phyloP scores from a whole-genome alignment of 257 asterid genomes.

The Solanum neorickii region DNA sequence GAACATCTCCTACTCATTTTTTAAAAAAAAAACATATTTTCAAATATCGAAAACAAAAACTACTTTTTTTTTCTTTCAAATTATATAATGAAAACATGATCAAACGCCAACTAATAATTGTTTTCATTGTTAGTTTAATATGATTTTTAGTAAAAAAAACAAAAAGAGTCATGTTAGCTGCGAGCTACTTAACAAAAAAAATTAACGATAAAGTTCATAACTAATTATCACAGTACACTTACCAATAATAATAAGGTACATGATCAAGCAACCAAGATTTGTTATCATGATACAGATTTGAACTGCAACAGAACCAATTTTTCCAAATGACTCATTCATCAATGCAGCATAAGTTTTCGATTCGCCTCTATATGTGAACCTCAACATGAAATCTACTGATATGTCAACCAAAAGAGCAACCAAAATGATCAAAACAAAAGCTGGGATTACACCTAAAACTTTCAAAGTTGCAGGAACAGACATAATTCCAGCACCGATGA shows the following conservation, averaged over 20 bases:
- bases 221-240: background rate
- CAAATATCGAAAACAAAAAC: background rate
- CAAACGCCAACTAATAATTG: background rate
- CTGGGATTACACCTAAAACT: conserved; percentile 78
- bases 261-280: conserved; percentile 80
- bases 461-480: conserved; percentile 91
- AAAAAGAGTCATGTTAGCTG: background rate
- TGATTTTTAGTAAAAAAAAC: background rate
- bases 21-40: background rate
- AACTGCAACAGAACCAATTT: conserved; percentile 54
- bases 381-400: conserved; percentile 79
- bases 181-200: background rate
- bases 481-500: conserved; percentile 96
- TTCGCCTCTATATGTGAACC: conserved; percentile 71
- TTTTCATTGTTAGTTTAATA: background rate
- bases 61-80: background rate
- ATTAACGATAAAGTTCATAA: background rate
- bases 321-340: conserved; percentile 83
- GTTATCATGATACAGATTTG: conserved; percentile 76
- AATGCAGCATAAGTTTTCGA: conserved; percentile 74
- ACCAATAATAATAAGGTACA: conserved; percentile 80
- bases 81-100: background rate
- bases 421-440: conserved; percentile 45
- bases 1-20: conserved; percentile 65
- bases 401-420: conserved; percentile 56